phyloP scores from a whole-genome alignment of 805 yeast genomes.

The Kluyveromyces wickerhamii region DNA sequence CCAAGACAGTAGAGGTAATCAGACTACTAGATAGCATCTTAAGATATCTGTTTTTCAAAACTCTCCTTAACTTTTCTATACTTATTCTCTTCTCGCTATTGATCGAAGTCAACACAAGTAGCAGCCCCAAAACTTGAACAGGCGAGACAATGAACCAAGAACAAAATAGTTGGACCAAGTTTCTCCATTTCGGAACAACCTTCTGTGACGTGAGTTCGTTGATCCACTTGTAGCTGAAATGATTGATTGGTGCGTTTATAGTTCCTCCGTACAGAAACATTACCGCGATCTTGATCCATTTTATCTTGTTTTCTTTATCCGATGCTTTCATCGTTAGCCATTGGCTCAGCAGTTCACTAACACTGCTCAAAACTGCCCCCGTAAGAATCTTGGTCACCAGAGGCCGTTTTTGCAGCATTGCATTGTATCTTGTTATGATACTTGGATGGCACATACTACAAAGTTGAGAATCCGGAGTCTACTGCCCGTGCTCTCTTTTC shows the following conservation, averaged over 20 bases:
- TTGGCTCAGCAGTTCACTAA: conserved; percentile 18
- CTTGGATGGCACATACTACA: too few relatives aligned
- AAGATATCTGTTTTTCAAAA: conserved; percentile 10
- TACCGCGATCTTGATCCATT: background rate
- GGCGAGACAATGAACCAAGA: conserved; percentile 17
- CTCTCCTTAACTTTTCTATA: conserved; percentile 7
- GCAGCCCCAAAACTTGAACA: conserved; percentile 15
- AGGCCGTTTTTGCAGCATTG: conserved; percentile 11
- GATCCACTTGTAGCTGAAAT: conserved; percentile 16
- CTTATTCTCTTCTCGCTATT: conserved; percentile 8
- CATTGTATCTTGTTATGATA: conserved; percentile 10
- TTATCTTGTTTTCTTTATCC: conserved; percentile 1
- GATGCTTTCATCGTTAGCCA: conserved; percentile 7
- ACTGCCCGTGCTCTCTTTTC: too few relatives aligned
- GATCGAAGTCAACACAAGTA: conserved; percentile 14
- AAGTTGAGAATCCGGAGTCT: too few relatives aligned
- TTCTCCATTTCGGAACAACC: conserved; percentile 10
- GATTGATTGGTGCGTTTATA: conserved; percentile 20
- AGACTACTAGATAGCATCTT: conserved; percentile 16
- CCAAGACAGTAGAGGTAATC: conserved; percentile 15
- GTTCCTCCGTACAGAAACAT: conserved; percentile 19
- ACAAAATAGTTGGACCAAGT: conserved; percentile 14
- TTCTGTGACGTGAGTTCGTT: conserved; percentile 9
- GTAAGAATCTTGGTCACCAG: conserved; percentile 14
- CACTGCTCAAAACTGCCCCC: conserved; percentile 15